Percentiles rank a stretch among this genome's conserved stretches.
Evolutionary conservation across 495 filamentous ascomycete genomes (phyloP).

Genomic region (Hyaloscypha bicolor): DNA sequence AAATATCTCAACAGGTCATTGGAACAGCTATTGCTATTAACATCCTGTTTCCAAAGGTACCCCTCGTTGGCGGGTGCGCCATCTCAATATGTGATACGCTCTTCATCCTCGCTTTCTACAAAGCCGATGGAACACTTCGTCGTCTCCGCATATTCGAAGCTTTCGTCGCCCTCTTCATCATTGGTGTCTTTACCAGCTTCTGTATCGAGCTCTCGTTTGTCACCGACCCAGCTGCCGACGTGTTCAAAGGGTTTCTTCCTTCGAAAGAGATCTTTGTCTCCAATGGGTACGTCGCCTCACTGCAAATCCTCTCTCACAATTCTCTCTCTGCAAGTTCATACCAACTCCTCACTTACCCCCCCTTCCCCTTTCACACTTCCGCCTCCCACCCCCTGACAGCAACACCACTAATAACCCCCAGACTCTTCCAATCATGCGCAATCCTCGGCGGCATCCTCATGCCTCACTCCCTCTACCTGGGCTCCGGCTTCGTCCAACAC

Average conservation of each 20-base stretch:
- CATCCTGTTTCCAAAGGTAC: slow-evolving; percentile 71
- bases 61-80: slow-evolving; percentile 81
- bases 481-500: neutral
- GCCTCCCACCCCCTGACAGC: too few species aligned
- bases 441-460: neutral
- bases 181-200: slow-evolving; percentile 83
- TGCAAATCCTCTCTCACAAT: too few species aligned
- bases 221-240: slow-evolving; percentile 34
- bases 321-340: neutral
- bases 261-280: neutral
- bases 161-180: slow-evolving; percentile 36
- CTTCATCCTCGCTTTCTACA: slow-evolving; percentile 80
- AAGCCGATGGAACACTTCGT: slow-evolving; percentile 57
- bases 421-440: neutral
- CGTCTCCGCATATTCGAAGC: slow-evolving; percentile 51
- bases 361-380: too few species aligned
- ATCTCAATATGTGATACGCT: slow-evolving; percentile 82
- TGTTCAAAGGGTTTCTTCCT: slow-evolving; percentile 1
- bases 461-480: neutral
- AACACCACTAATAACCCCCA: neutral
- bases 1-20: slow-evolving; percentile 77
- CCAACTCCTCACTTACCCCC: too few species aligned
- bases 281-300: slow-evolving; percentile 24
- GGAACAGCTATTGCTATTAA: slow-evolving; percentile 87
- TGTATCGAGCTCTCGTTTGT: slow-evolving; percentile 85